A percentile compares a stretch with the other conserved stretches of the same genome.
Evolutionary conservation across 2,329 filamentous ascomycete genomes (phyloP).

Genomic region (Zymoseptoria tritici): DNA sequence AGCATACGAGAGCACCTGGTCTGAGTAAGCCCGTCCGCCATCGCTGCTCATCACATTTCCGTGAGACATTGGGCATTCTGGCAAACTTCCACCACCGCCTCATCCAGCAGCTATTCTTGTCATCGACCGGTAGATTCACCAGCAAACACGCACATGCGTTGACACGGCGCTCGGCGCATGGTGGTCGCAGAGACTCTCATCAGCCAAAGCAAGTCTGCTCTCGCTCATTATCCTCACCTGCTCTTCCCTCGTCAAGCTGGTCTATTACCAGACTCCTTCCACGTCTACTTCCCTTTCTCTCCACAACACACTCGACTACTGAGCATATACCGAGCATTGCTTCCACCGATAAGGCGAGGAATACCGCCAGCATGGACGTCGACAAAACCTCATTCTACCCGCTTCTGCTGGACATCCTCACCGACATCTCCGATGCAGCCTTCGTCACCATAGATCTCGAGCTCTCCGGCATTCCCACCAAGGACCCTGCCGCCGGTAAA

Average conservation of each 20-base stretch:
- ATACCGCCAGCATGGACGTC: slow-evolving; percentile 47
- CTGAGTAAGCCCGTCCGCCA: background rate
- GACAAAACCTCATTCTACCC: slow-evolving; percentile 43
- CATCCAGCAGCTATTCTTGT: background rate
- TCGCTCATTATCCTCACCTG: slow-evolving; percentile 7
- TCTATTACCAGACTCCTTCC: slow-evolving; percentile 12
- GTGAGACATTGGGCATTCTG: background rate
- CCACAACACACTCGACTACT: slow-evolving; percentile 5
- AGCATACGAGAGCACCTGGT: background rate
- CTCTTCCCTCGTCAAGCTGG: slow-evolving; percentile 12
- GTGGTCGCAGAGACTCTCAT: background rate
- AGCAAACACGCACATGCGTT: slow-evolving; percentile 2
- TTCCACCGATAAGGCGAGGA: slow-evolving; percentile 2
- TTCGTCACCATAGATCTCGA: slow-evolving; percentile 62
- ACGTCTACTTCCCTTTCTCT: slow-evolving; percentile 13
- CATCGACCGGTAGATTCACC: slow-evolving; percentile 3
- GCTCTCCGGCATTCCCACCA: slow-evolving; percentile 54
- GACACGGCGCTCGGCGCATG: background rate
- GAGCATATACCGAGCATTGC: slow-evolving; percentile 10
- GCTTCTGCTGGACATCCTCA: slow-evolving; percentile 49
- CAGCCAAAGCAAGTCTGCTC: slow-evolving; percentile 15
- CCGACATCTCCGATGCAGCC: slow-evolving; percentile 50
- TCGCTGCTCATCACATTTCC: background rate
- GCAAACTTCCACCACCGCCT: background rate
- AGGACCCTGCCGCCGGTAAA: slow-evolving; percentile 34